A percentile compares a stretch with the other conserved stretches of the same genome.
These are phyloP conservation scores for Penicillium sp. DNA, from an alignment of 2,329 filamentous ascomycete genomes.

Conservation along the genomic window DNA sequence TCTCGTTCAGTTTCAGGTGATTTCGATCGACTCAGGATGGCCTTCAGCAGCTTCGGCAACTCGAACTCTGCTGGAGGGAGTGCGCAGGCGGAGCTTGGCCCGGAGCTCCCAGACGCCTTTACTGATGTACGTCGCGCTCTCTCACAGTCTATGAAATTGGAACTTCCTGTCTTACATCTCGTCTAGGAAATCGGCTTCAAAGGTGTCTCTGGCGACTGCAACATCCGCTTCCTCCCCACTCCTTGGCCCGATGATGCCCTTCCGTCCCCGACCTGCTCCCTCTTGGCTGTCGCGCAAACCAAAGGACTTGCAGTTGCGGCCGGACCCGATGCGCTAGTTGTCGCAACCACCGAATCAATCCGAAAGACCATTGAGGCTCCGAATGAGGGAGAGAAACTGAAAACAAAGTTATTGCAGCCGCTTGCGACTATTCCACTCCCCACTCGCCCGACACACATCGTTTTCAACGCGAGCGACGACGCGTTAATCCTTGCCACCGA, in stretches of 20 bases:
- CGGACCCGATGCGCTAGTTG: slow-evolving; percentile 75
- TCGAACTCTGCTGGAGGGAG: slow-evolving; percentile 49
- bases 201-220: slow-evolving; percentile 77
- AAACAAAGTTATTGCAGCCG: slow-evolving; percentile 72
- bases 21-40: slow-evolving; percentile 55
- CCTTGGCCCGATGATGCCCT: slow-evolving; percentile 72
- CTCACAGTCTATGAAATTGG: neutral
- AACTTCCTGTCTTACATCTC: slow-evolving; percentile 12
- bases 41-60: slow-evolving; percentile 65
- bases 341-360: slow-evolving; percentile 77
- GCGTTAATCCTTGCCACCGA: slow-evolving; percentile 84
- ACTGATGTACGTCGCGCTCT: slow-evolving; percentile 67
- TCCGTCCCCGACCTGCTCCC: slow-evolving; percentile 76
- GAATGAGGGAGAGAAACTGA: slow-evolving; percentile 59
- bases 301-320: slow-evolving; percentile 85
- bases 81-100: slow-evolving; percentile 56
- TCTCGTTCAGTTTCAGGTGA: slow-evolving; percentile 44
- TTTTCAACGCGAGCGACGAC: slow-evolving; percentile 87
- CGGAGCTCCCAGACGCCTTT: slow-evolving; percentile 75
- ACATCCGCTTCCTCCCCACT: slow-evolving; percentile 76
- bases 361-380: slow-evolving; percentile 73
- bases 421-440: slow-evolving; percentile 74
- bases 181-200: slow-evolving; percentile 77
- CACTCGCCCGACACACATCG: slow-evolving; percentile 80
- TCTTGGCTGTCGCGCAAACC: slow-evolving; percentile 80